Conservation (phyloP, 805 yeast genomes). For the Nakazawaea anatomiae region DNA sequence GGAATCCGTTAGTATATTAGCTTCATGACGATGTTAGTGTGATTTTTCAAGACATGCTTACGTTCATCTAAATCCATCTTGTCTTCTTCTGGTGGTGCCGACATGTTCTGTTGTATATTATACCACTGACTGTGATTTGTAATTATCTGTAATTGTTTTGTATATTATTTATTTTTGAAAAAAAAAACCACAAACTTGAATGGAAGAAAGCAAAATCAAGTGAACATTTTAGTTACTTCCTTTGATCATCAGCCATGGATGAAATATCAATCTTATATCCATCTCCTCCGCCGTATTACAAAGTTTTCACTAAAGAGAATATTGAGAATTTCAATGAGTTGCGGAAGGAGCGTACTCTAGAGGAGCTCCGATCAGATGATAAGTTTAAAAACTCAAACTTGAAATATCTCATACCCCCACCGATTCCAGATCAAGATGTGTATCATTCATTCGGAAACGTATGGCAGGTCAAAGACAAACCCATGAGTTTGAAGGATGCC, state of each 20-base stretch:
- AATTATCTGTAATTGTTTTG: background rate
- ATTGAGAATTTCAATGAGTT: constrained; percentile 33
- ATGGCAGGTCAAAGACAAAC: constrained; percentile 77
- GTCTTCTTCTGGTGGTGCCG: constrained; percentile 2
- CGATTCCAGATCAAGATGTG: constrained; percentile 51
- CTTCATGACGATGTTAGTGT: too few species aligned
- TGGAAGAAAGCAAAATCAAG: too few species aligned
- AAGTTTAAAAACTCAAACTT: constrained; percentile 30
- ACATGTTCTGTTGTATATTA: background rate
- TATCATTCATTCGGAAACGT: constrained; percentile 87
- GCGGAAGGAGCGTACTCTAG: constrained; percentile 18
- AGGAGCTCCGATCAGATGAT: constrained; percentile 11
- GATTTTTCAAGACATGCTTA: background rate
- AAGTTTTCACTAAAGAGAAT: constrained; percentile 69
- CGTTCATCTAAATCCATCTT: constrained; percentile 7
- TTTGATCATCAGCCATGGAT: constrained; percentile 9
- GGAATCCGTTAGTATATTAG: background rate
- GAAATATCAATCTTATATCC: constrained; percentile 75
- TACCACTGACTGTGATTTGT: background rate
- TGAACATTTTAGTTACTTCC: too few species aligned
- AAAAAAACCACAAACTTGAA: background rate
- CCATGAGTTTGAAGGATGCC: constrained; percentile 68
- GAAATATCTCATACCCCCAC: constrained; percentile 60
- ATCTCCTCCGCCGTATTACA: constrained; percentile 84
- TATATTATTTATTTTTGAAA: background rate